Evolutionary conservation across 345 rosid species (phyloP), one percentile per base, ranked within the genome.

Genomic region (Ceriops tagal): DNA sequence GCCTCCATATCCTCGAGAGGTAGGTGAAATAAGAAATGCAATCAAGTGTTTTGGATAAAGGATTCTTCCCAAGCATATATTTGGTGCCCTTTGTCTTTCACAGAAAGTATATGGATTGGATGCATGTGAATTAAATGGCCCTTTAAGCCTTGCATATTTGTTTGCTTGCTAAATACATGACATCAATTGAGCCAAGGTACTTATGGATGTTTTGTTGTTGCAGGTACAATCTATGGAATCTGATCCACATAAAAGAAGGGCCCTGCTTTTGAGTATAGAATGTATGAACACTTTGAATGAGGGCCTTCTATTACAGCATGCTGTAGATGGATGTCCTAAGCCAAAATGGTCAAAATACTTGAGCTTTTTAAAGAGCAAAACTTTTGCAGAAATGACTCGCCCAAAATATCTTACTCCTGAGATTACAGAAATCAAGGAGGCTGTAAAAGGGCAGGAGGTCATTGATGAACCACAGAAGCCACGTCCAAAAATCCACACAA

Each of bases 1-100:
- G 77, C 99, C 98, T 81, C 99, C 98, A 32, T 92, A 85, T 80
- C 99, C 98, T 62, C 84, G 90, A 86, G 93, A 92, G 92, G 98
- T 95, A 81, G 66, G 65, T 67, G 71, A 74, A 66, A 28, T 22
- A 51, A 74, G 71, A 67, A 70, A 68, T 49, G 22, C 32, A 60
- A 55, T 55, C 2, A n/a, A 26, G 58, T 21, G 28, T 5, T 56
- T 56, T 56, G 59, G 16, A 4, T 56, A 21, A 43, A 56, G 31
- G 30, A 63, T 65, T n/a, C 58, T 69, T 58, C 31, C 53, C 24
- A 46, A 58, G 52, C 47, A 60, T 53, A 18, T 78, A 5, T n/a
- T 65, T 32, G 58, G 27, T 21, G 26, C 60, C 59, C 18, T 31
- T 32, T 53, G 65, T n/a, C 35, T 13, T 8, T 70, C 53, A 37